phyloP scores from a whole-genome alignment of 208 protist genomes.

The Leishmania martiniquensis region DNA sequence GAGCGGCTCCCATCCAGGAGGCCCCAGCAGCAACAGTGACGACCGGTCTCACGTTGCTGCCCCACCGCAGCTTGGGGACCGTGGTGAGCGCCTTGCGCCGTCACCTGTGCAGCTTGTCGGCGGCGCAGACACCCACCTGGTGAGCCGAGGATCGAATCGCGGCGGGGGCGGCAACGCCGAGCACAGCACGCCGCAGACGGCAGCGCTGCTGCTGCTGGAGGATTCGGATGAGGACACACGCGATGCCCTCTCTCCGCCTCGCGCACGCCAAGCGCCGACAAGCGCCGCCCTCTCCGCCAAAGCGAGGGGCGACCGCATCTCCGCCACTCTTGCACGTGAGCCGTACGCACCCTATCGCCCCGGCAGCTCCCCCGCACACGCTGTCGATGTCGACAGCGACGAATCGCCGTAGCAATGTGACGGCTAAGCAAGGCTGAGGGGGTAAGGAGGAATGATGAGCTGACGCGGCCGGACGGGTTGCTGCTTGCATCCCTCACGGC shows the following conservation, averaged over 20 bases:
- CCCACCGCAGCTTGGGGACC: not conserved
- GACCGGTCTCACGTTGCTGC: not conserved
- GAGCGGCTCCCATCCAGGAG: not conserved
- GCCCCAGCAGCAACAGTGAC: not conserved
- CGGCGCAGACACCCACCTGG: not conserved
- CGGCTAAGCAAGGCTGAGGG: not conserved
- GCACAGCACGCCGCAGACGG: constrained; percentile 19
- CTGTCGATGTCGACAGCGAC: constrained; percentile 38
- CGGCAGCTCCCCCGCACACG: constrained; percentile 26
- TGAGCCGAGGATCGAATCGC: not conserved
- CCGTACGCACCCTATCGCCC: constrained; percentile 39
- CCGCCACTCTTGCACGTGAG: constrained; percentile 9
- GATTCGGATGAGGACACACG: constrained; percentile 23
- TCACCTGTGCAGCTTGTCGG: constrained; percentile 22
- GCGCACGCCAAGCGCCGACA: not conserved
- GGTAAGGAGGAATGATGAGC: not conserved
- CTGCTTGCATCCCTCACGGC: not conserved
- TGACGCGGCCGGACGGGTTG: not conserved
- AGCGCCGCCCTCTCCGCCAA: not conserved
- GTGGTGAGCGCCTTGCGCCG: constrained; percentile 16
- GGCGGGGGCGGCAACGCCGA: not conserved
- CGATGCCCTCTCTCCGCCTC: not conserved
- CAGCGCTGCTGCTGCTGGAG: constrained; percentile 31
- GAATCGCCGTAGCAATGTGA: constrained; percentile 3
- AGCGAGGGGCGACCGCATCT: constrained; percentile 11